These are phyloP conservation scores for Fusarium verrucosum DNA, from an alignment of 2,329 filamentous ascomycete genomes.

Conservation along the genomic window DNA sequence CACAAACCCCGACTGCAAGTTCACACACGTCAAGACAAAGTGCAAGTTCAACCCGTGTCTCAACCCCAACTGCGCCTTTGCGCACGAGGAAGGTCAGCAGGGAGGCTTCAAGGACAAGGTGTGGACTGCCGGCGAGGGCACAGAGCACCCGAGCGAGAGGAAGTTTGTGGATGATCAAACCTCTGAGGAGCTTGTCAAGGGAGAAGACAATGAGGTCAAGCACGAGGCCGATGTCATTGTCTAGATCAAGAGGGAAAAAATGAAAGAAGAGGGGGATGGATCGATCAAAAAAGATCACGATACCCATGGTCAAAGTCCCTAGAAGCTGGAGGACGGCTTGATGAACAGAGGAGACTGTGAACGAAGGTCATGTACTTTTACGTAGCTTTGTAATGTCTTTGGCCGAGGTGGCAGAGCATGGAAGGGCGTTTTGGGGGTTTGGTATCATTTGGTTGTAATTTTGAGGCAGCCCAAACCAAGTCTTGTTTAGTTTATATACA, in stretches of 20 bases:
- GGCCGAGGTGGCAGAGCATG: conserved; percentile 43
- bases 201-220: conserved; percentile 55
- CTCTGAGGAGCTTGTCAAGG: conserved; percentile 77
- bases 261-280: conserved; percentile 16
- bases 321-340: conserved; percentile 20
- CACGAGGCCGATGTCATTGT: conserved; percentile 54
- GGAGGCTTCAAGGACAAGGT: conserved; percentile 88
- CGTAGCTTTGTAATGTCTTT: conserved; percentile 43
- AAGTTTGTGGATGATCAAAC: conserved; percentile 81
- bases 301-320: conserved; percentile 33
- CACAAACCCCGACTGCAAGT: conserved; percentile 82
- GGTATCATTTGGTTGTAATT: conserved; percentile 12
- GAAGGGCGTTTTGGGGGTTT: conserved; percentile 43
- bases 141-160: conserved; percentile 83
- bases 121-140: conserved; percentile 73
- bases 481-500: conserved; percentile 41
- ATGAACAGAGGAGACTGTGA: conserved; percentile 31
- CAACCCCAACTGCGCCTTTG: conserved; percentile 87
- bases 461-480: conserved; percentile 9
- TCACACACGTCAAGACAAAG: conserved; percentile 83
- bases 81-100: conserved; percentile 90
- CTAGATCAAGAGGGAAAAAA: conserved; percentile 35
- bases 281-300: conserved; percentile 34
- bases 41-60: conserved; percentile 94
- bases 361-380: conserved; percentile 46